Evolutionary conservation across 495 filamentous ascomycete species (phyloP), one percentile per base, ranked within the genome.

Genomic region (Geopyxis carbonaria): DNA sequence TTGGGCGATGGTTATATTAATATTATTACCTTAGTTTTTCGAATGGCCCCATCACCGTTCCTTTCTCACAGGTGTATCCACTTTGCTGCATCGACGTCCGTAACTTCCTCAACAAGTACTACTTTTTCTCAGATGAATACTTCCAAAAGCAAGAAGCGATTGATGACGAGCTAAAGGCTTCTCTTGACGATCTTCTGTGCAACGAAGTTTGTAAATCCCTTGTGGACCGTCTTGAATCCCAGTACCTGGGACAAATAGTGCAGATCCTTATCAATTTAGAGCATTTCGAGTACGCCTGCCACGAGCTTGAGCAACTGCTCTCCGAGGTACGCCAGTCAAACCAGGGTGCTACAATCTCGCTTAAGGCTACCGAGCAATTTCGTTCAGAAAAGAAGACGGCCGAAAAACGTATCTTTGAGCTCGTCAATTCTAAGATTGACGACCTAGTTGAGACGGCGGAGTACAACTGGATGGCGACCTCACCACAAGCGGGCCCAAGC

Each of bases 21-120:
- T n/a, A n/a, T n/a, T n/a, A 22, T 33, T 22, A 29, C 24, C 22
- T 19, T 44, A 87, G 83, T 2, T 92, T 49, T 87, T n/a, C n/a
- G n/a, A n/a, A n/a, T n/a, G n/a, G n/a, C n/a, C 53, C 91, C 89
- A 3, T 85, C 55, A 78, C 93, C 37, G 63, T 99, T 10, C 89
- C 89, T 9, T 99, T 99, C 57, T 94, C 86, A 25, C 86, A 94
- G 44, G 95, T 99, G 89, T 99, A 95, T 57, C 86, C 86, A 3
- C 67, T 93, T 22, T 93, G 86, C 60, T 99, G 89, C 64, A 93
- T 93, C 47, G 82, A 94, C 49, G 94, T 99, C 50, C 72, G 86
- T 19, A 91, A 93, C 53, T 93, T 95, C 52, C 64, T 93, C 20
- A 93, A 92, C 57, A 83, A 93, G 52, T 92, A 95, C 44, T 93